Evolutionary conservation across 2,329 filamentous ascomycete genomes (phyloP).

Genomic region (Helminthosporium solani): DNA sequence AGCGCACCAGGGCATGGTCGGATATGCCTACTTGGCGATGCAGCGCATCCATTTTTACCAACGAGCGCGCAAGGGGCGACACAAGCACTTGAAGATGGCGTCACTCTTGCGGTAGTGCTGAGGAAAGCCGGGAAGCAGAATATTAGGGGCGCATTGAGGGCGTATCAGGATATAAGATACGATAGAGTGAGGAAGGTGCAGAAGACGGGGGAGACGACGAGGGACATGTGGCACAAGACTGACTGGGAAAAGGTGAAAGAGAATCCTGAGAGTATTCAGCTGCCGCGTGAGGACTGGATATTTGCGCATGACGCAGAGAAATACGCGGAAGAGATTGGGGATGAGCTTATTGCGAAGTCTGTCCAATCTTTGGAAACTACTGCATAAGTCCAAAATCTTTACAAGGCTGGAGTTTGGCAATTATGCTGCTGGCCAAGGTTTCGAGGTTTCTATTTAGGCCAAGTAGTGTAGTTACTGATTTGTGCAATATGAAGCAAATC

Average conservation of each 20-base stretch:
- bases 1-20: constrained; percentile 36
- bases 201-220: constrained; percentile 37
- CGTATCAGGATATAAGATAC: constrained; percentile 39
- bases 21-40: constrained; percentile 55
- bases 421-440: too few relatives aligned
- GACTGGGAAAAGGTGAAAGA: constrained; percentile 38
- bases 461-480: too few relatives aligned
- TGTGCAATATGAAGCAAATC: too few relatives aligned
- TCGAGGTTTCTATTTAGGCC: too few relatives aligned
- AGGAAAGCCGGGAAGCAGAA: constrained; percentile 31
- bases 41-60: constrained; percentile 57
- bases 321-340: constrained; percentile 31
- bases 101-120: constrained; percentile 31
- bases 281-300: constrained; percentile 38
- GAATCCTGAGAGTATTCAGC: constrained; percentile 30
- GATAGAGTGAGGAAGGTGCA: constrained; percentile 37
- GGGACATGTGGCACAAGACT: constrained; percentile 39
- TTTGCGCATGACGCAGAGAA: constrained; percentile 33
- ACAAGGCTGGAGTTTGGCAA: too few relatives aligned
- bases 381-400: too few relatives aligned
- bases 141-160: constrained; percentile 27
- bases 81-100: constrained; percentile 55
- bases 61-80: constrained; percentile 56
- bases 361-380: background rate
- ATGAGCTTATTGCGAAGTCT: constrained; percentile 25